Conservation (phyloP, 1,284 basidiomycete species). For the Thelephora terrestris region DNA sequence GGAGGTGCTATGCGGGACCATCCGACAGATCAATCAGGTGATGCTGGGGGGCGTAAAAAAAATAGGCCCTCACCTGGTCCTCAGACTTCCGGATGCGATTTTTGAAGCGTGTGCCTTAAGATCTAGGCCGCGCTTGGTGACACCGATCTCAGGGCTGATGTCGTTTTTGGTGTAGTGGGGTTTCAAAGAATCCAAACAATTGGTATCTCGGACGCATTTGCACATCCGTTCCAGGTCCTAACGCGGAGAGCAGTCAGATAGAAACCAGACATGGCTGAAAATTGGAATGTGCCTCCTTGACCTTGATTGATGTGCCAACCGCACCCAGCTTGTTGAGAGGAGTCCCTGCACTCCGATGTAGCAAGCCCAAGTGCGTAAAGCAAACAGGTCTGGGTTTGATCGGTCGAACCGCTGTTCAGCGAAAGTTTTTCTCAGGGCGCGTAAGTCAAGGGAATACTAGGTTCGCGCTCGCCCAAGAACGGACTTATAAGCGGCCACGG, state of each 20-base stretch:
- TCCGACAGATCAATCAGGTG: conserved; percentile 22
- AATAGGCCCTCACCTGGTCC: background rate
- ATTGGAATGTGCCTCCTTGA: background rate
- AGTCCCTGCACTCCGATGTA: conserved; percentile 3
- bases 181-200: conserved; percentile 37
- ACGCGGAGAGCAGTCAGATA: too few species aligned
- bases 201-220: conserved; percentile 38
- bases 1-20: too few species aligned
- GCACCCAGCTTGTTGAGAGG: background rate
- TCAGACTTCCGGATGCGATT: conserved; percentile 26
- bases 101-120: conserved; percentile 30
- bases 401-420: too few species aligned
- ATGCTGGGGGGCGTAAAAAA: too few species aligned
- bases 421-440: too few species aligned
- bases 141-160: conserved; percentile 19
- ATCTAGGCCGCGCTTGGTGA: conserved; percentile 17
- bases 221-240: conserved; percentile 29
- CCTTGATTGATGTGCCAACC: background rate
- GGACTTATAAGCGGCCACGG: background rate
- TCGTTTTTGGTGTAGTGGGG: too few species aligned
- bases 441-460: background rate
- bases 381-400: too few species aligned
- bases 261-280: background rate
- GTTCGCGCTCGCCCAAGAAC: conserved; percentile 9
- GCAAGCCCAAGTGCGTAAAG: too few species aligned